phyloP scores from a whole-genome alignment of 2,329 filamentous ascomycete species.

The Penicillium rolfsii region DNA sequence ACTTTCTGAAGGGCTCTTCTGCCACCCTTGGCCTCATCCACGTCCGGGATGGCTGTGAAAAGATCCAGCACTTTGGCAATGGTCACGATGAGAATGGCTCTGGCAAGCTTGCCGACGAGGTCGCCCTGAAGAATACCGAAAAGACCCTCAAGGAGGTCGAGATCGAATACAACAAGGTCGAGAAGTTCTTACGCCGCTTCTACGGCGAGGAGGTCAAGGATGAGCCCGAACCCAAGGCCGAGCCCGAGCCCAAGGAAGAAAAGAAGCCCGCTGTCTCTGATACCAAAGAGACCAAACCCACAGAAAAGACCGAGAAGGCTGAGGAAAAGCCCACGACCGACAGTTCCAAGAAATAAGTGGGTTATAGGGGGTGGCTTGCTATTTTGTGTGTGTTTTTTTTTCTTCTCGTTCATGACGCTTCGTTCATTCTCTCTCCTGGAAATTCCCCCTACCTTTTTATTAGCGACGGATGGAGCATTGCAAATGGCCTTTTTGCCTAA shows the following conservation, averaged over 20 bases:
- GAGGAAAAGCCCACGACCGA: constrained; percentile 11
- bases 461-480: constrained; percentile 35
- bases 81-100: constrained; percentile 77
- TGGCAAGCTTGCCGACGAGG: constrained; percentile 66
- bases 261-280: not conserved
- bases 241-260: constrained; percentile 15
- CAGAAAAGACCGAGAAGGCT: constrained; percentile 14
- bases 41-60: constrained; percentile 90
- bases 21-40: constrained; percentile 89
- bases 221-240: constrained; percentile 12
- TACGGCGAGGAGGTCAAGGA: constrained; percentile 57
- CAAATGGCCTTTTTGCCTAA: constrained; percentile 25
- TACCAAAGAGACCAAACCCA: constrained; percentile 16
- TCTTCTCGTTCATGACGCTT: constrained; percentile 8
- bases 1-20: constrained; percentile 97
- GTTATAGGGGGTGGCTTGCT: constrained; percentile 12
- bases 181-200: constrained; percentile 70
- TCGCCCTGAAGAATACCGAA: constrained; percentile 70
- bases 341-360: constrained; percentile 14
- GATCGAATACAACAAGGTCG: constrained; percentile 73
- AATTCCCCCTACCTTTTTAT: constrained; percentile 18
- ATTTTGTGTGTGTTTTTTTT: constrained; percentile 18
- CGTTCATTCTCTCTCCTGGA: not conserved
- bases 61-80: constrained; percentile 91
- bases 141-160: constrained; percentile 73